Base-by-base conservation (phyloP, 345 rosid species). In the Turritis glabra region DNA sequence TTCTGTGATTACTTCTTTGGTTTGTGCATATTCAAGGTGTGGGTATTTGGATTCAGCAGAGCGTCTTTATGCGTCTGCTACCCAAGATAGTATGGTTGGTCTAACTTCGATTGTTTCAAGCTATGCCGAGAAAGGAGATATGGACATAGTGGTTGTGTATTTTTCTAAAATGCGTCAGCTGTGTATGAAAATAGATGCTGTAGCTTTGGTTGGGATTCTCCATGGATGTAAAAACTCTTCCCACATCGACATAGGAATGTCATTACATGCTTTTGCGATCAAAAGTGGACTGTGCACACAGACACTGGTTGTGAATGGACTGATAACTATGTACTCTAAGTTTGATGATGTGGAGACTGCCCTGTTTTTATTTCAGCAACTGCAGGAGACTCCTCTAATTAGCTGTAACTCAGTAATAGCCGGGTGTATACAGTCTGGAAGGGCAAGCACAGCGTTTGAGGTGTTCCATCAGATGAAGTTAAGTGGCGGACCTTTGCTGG, bases 391-490 rank as follows among this genome's bases (percentile, higher is more conserved):
- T 35, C 79, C 86, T 43, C 52, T 90, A 38, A 83, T 76, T 51
- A 87, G 89, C 80, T 93, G 98, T 95, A 93, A 93, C 73, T 87
- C 98, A 3, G 79, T 90, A 57, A 87, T 92, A 82, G 84, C 98
- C 7, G 88, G 93, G 10, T 90, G 91, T 57, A 82, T 84, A 57
- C 97, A 87, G 54, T 80, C 91, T 23, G 97, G 95, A 79, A 77
- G 64, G 46, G 84, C 89, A 22, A 76, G 55, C 40, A 84, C 80
- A 56, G 93, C 89, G 2, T 64, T 90, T 76, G 77, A 79, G 62
- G 74, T 86, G 8, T 86, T 86, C 59, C 55, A 74, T 81, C 84
- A 82, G 71, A 84, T 93, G 97, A 89, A 68, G 64, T 67, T 70
- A 63, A 77, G 48, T 14, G 78, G 30, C 21, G 90, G 86, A 59